phyloP scores from a whole-genome alignment of 2,329 filamentous ascomycete species.

The Penicillium digitatum region DNA sequence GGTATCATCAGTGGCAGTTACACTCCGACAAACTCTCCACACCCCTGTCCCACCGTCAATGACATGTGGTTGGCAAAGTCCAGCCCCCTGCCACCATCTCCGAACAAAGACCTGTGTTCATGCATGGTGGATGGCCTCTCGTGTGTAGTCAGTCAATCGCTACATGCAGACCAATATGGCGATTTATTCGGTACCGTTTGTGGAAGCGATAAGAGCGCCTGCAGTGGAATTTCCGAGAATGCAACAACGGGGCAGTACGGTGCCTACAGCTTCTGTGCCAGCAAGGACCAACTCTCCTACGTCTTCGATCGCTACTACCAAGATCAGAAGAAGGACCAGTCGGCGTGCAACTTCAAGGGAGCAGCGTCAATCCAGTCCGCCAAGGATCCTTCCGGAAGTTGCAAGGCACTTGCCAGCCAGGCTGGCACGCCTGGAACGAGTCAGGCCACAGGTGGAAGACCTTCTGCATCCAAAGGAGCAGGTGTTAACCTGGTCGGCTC shows the following conservation, averaged over 20 bases:
- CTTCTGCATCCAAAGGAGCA: neutral
- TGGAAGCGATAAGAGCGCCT: constrained; percentile 33
- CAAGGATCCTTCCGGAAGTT: constrained; percentile 1
- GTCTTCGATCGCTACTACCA: constrained; percentile 4
- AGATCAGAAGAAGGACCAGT: neutral
- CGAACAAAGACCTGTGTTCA: constrained; percentile 70
- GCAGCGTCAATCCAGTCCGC: neutral
- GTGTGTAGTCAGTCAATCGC: constrained; percentile 60
- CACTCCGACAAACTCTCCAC: neutral
- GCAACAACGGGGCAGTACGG: constrained; percentile 42
- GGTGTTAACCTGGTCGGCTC: neutral
- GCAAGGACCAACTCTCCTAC: constrained; percentile 4
- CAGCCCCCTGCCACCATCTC: constrained; percentile 69
- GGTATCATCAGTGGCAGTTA: constrained; percentile 3
- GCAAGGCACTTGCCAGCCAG: neutral
- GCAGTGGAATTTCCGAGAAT: constrained; percentile 41
- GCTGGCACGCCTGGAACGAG: neutral
- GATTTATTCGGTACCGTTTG: constrained; percentile 61
- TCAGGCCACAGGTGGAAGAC: neutral
- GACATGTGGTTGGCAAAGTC: constrained; percentile 62
- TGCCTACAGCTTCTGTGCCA: constrained; percentile 33
- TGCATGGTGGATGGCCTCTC: constrained; percentile 74
- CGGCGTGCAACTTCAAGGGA: constrained; percentile 5
- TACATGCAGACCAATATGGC: constrained; percentile 43
- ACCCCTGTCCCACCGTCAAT: neutral